Conservation (phyloP, 768 basidiomycete genomes). For the Pisolithus microcarpus region DNA sequence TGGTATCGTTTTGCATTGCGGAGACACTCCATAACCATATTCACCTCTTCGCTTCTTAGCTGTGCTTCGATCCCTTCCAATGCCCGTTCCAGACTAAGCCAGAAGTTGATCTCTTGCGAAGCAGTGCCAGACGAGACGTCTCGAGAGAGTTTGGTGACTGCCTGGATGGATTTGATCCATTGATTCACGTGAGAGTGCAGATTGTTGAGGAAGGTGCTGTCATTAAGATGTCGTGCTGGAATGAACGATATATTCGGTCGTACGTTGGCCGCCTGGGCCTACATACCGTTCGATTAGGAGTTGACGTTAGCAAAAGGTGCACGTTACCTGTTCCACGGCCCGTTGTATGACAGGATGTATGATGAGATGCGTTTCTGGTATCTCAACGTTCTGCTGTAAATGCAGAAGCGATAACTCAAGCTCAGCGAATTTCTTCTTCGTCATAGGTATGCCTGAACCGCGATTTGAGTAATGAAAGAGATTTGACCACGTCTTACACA, state of each 20-base stretch:
- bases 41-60: conserved; percentile 85
- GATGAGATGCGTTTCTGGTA: conserved; percentile 89
- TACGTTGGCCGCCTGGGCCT: conserved; percentile 44
- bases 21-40: conserved; percentile 88
- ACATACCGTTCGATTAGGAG: conserved; percentile 7
- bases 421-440: conserved; percentile 99
- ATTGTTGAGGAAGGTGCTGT: conserved; percentile 87
- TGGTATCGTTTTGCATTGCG: conserved; percentile 95
- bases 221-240: conserved; percentile 67
- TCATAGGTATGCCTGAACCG: conserved; percentile 78
- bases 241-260: conserved; percentile 73
- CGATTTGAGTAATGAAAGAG: conserved; percentile 3
- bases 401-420: conserved; percentile 91
- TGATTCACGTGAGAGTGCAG: conserved; percentile 90
- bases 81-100: conserved; percentile 91
- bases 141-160: conserved; percentile 90
- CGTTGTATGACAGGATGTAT: conserved; percentile 87
- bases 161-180: conserved; percentile 98
- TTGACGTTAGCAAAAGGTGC: conserved; percentile 28
- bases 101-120: conserved; percentile 98
- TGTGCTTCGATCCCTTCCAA: conserved; percentile 91
- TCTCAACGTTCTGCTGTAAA: conserved; percentile 98
- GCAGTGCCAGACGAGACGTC: conserved; percentile 94
- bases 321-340: conserved; percentile 66
- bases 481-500: conserved; percentile 20